These are phyloP conservation scores for Leccinum fibrillosum DNA, from an alignment of 768 basidiomycete species.

Conservation along the genomic window DNA sequence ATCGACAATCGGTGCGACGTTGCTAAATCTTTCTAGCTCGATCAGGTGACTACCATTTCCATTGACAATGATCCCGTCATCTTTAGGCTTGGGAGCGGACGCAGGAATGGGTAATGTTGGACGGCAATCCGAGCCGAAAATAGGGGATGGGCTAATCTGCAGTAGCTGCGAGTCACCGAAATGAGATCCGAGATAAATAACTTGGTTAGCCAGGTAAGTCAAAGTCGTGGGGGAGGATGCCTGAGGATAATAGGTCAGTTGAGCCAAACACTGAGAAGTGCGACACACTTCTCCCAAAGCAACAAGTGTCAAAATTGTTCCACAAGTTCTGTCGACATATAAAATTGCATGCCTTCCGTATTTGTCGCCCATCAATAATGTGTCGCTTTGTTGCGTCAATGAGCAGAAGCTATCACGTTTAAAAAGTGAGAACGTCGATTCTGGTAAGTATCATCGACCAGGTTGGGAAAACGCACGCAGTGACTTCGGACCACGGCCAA, in stretches of 20 bases:
- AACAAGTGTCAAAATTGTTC: slow-evolving; percentile 44
- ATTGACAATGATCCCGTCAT: slow-evolving; percentile 46
- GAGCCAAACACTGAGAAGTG: background rate
- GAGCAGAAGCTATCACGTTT: slow-evolving; percentile 44
- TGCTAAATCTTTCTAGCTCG: slow-evolving; percentile 63
- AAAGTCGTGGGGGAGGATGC: slow-evolving; percentile 68
- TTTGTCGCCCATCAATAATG: slow-evolving; percentile 63
- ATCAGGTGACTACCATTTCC: slow-evolving; percentile 55
- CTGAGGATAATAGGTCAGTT: slow-evolving; percentile 33
- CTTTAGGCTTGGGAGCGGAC: slow-evolving; percentile 39
- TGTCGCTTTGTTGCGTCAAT: slow-evolving; percentile 43
- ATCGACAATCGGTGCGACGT: slow-evolving; percentile 83
- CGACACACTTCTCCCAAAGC: slow-evolving; percentile 68
- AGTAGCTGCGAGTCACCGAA: slow-evolving; percentile 78
- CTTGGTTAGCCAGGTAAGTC: slow-evolving; percentile 67
- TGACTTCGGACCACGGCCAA: slow-evolving; percentile 76
- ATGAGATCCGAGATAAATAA: slow-evolving; percentile 78
- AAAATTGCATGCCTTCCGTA: slow-evolving; percentile 71
- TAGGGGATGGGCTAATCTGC: slow-evolving; percentile 47
- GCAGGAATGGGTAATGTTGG: slow-evolving; percentile 52
- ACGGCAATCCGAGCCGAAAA: slow-evolving; percentile 32
- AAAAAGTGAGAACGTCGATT: background rate
- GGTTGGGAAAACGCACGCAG: slow-evolving; percentile 49
- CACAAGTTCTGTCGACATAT: slow-evolving; percentile 44
- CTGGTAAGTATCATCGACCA: background rate